Base-by-base conservation (phyloP, 164 flowering plant species). In the Tinospora cordifolia region DNA sequence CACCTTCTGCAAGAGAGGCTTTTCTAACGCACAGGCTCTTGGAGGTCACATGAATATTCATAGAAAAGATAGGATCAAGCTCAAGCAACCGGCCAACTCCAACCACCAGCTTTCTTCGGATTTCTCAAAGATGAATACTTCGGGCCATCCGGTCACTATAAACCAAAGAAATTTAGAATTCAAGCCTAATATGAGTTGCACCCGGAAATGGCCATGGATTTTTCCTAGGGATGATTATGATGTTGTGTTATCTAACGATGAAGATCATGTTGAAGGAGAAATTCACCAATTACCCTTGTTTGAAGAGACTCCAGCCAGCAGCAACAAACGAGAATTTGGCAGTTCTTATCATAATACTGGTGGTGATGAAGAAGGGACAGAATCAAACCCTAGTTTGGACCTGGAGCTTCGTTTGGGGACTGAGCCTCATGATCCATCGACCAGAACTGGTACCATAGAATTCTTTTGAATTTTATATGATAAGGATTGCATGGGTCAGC, bases 41-140 rank as follows among this genome's bases (percentile, higher is more conserved):
- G 87, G 87, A 7, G 87, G 87, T 22, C 87, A 84, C 75, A 84
- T 84, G 87, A 84, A 84, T 47, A 80, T 84, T 59, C 87, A 84
- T 58, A 63, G 87, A 9, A 79, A 71, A 72, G 84, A 82, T 74
- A 82, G 79, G 44, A 81, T 77, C 44, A 82, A 78, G 72, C 79
- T 75, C 72, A 83, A 73, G 63, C 77, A 75, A 66, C 21, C 73
- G 14, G 21, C 62, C 15, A 17, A 10, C 21, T 10, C 27, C 26
- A 67, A 67, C 69, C n/a, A n/a, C n/a, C 40, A 34, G 24, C 51
- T 17, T 0, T 38, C 39, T 41, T 34, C 34, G 41, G 59, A 70
- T 26, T 34, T 69, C 54, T 22, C 65, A 10, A 62, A 62, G 72
- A 70, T 25, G 47, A 17, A 40, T 24, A 40, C 24, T 14, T 34